A percentile compares a stretch with the other conserved stretches of the same genome.
These are phyloP conservation scores for Yamadazyma laniorum DNA, from an alignment of 805 yeast species.

Conservation along the genomic window DNA sequence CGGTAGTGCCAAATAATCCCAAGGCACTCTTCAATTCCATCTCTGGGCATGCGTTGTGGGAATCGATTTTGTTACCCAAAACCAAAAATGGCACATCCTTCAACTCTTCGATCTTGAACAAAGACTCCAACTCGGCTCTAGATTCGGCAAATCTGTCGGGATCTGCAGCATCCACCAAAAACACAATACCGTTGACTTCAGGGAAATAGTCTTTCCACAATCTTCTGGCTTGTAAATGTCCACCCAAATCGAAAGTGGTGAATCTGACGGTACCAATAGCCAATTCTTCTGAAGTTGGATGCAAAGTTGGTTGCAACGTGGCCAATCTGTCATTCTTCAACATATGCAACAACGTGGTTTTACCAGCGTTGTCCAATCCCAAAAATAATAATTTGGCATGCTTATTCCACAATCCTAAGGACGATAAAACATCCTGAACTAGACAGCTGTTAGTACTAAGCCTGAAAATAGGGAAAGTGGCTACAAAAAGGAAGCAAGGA, in stretches of 20 bases:
- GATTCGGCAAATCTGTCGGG: constrained; percentile 94
- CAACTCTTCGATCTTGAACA: constrained; percentile 90
- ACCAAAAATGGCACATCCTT: constrained; percentile 86
- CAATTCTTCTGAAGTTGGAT: constrained; percentile 97
- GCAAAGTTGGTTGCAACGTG: constrained; percentile 95
- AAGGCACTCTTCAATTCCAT: constrained; percentile 88
- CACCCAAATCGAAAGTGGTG: constrained; percentile 98
- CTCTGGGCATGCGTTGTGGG: constrained; percentile 91
- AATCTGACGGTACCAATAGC: constrained; percentile 95
- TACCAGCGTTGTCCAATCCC: constrained; percentile 49
- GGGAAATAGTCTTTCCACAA: constrained; percentile 99
- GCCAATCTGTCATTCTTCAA: constrained; percentile 92
- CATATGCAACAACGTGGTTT: constrained; percentile 47
- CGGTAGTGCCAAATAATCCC: constrained; percentile 82
- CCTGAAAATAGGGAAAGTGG: no score
- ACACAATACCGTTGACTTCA: constrained; percentile 96
- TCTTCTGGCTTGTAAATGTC: constrained; percentile 98
- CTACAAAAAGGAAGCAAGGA: no score
- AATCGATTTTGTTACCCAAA: constrained; percentile 95
- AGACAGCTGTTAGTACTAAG: constrained; percentile 12
- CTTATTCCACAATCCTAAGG: constrained; percentile 49
- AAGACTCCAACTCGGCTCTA: constrained; percentile 89
- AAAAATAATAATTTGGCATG: constrained; percentile 47
- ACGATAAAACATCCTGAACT: constrained; percentile 46
- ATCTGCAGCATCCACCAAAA: constrained; percentile 95